Percentiles rank a stretch among this genome's conserved stretches.
phyloP scores from a whole-genome alignment of 257 asterid genomes.

The Primulina tabacum region DNA sequence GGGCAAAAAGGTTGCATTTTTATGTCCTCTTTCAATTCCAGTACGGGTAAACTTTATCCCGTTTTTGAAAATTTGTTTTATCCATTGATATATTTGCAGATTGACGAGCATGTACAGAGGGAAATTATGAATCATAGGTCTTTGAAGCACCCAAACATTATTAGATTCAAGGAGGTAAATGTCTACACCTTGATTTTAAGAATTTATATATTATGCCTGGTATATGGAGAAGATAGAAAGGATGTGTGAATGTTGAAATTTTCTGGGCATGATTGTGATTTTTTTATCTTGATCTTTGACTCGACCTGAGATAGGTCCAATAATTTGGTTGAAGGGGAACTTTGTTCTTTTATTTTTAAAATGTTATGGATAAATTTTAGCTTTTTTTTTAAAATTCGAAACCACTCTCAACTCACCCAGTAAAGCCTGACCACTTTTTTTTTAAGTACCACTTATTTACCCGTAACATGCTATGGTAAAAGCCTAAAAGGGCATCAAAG shows the following conservation, averaged over 20 bases:
- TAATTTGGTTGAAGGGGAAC: neutral
- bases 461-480: too few relatives aligned
- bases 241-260: neutral
- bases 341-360: too few relatives aligned
- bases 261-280: neutral
- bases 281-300: too few relatives aligned
- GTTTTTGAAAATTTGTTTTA: neutral
- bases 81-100: conserved; percentile 28
- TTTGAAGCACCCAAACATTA: conserved; percentile 47
- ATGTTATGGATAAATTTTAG: too few relatives aligned
- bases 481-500: neutral
- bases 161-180: conserved; percentile 48
- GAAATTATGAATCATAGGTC: conserved; percentile 58
- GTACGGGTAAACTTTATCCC: neutral
- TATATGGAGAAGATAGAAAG: neutral
- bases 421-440: too few relatives aligned
- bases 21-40: neutral
- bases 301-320: neutral
- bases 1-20: conserved; percentile 41
- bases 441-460: too few relatives aligned
- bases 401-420: too few relatives aligned
- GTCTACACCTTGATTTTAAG: neutral
- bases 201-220: neutral
- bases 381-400: too few relatives aligned
- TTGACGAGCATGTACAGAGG: conserved; percentile 60